Evolutionary conservation across 2,329 filamentous ascomycete species (phyloP).

Genomic region (Didymella pomorum): DNA sequence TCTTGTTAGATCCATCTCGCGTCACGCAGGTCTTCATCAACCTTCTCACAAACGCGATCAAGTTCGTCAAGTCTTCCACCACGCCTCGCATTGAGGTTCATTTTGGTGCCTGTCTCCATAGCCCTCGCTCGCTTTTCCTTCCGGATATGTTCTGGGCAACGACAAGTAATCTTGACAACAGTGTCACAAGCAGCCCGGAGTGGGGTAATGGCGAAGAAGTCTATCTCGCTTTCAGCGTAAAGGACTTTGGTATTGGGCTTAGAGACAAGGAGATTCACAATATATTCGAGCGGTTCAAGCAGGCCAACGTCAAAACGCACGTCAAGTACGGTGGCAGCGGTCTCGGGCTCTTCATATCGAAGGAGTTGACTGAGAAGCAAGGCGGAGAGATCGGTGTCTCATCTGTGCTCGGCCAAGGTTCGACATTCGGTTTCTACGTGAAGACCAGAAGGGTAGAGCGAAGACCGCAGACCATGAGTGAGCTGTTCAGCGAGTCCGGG

Average conservation of each 20-base stretch:
- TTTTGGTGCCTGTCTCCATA: constrained; percentile 43
- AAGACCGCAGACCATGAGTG: constrained; percentile 16
- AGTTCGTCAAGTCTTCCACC: constrained; percentile 51
- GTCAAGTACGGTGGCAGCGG: constrained; percentile 56
- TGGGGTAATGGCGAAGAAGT: constrained; percentile 52
- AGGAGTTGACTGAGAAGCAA: constrained; percentile 55
- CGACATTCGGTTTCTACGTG: constrained; percentile 58
- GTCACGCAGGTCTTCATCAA: constrained; percentile 79
- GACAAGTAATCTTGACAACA: constrained; percentile 29
- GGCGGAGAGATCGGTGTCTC: constrained; percentile 58
- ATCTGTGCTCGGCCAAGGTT: constrained; percentile 47
- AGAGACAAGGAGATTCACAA: constrained; percentile 50
- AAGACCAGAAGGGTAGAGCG: constrained; percentile 40
- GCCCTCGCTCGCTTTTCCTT: constrained; percentile 39
- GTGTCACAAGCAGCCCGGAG: constrained; percentile 40
- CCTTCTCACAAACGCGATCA: constrained; percentile 66
- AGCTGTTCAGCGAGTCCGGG: constrained; percentile 16
- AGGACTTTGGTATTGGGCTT: constrained; percentile 54
- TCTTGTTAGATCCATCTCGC: constrained; percentile 54
- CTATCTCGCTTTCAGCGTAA: constrained; percentile 50
- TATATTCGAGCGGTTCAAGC: constrained; percentile 49
- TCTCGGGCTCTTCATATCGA: constrained; percentile 57
- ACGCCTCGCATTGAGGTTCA: constrained; percentile 50
- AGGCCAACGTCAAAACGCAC: constrained; percentile 49
- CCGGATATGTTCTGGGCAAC: constrained; percentile 44